Percentiles rank a stretch among this genome's conserved stretches.
These are phyloP conservation scores for Helicocarpus griseus DNA, from an alignment of 2,329 filamentous ascomycete species.

Conservation along the genomic window DNA sequence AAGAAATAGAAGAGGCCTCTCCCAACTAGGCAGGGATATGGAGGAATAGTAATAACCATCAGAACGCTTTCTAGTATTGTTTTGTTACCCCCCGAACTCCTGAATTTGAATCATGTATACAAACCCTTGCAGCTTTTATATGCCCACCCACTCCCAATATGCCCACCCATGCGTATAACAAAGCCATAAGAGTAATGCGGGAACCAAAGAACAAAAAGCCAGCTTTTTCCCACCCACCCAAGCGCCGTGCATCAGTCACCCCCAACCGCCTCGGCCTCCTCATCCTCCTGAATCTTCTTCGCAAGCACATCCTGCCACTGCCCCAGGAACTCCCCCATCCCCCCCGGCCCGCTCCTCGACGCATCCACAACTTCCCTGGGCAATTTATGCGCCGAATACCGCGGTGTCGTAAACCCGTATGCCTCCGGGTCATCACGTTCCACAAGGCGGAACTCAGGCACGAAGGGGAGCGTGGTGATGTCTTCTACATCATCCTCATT, in stretches of 20 bases:
- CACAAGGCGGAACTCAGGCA: slow-evolving; percentile 73
- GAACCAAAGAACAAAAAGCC: not conserved
- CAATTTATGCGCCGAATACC: slow-evolving; percentile 92
- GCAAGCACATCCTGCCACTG: slow-evolving; percentile 58
- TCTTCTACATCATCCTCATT: slow-evolving; percentile 36
- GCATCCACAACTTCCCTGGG: slow-evolving; percentile 82
- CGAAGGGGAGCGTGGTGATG: slow-evolving; percentile 47
- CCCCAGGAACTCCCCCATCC: slow-evolving; percentile 68
- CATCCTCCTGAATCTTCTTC: slow-evolving; percentile 31
- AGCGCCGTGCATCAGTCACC: not conserved
- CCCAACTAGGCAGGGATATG: not conserved
- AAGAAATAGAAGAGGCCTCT: not conserved
- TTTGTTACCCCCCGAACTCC: not conserved
- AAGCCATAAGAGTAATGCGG: not conserved
- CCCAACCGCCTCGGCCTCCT: slow-evolving; percentile 15
- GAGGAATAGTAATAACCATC: not conserved
- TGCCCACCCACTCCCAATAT: no score
- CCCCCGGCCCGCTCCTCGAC: slow-evolving; percentile 57
- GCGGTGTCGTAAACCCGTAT: slow-evolving; percentile 72
- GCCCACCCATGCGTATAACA: no score
- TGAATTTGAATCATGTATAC: not conserved
- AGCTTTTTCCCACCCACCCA: not conserved
- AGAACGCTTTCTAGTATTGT: not conserved
- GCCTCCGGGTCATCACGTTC: slow-evolving; percentile 79
- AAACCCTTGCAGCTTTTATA: no score